Evolutionary conservation across 2,329 filamentous ascomycete species (phyloP).

Genomic region (Grosmannia clavigera): DNA sequence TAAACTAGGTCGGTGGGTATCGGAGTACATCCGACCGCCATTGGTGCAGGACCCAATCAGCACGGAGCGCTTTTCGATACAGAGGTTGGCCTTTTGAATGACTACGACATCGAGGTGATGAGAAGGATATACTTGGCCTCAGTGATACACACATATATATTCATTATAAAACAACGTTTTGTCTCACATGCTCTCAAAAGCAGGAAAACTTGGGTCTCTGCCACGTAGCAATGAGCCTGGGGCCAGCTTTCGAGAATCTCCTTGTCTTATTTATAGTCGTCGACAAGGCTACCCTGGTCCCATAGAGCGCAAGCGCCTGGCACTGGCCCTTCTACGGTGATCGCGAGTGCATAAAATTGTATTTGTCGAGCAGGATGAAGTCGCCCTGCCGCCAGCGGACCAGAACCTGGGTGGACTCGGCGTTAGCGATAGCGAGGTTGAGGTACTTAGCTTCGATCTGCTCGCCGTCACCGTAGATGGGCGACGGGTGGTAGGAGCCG

Average conservation of each 20-base stretch:
- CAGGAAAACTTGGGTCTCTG: not conserved
- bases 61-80: not conserved
- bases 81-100: not conserved
- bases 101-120: not conserved
- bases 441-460: constrained; percentile 14
- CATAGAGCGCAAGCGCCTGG: constrained; percentile 1
- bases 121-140: not conserved
- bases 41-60: not conserved
- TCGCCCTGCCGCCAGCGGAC: constrained; percentile 7
- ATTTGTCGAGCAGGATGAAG: constrained; percentile 15
- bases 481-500: constrained; percentile 2
- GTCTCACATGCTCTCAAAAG: no score
- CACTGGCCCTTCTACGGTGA: constrained; percentile 12
- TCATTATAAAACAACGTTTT: no score
- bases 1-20: not conserved
- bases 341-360: constrained; percentile 15
- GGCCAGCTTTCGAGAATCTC: not conserved
- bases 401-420: not conserved
- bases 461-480: constrained; percentile 14
- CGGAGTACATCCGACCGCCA: constrained; percentile 1
- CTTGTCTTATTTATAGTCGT: not conserved
- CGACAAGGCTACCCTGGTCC: not conserved
- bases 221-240: not conserved
- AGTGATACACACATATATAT: no score
- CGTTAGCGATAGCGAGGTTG: constrained; percentile 4